Conservation (phyloP, 176 grass and related monocot species). For the Microstegium vimineum region DNA sequence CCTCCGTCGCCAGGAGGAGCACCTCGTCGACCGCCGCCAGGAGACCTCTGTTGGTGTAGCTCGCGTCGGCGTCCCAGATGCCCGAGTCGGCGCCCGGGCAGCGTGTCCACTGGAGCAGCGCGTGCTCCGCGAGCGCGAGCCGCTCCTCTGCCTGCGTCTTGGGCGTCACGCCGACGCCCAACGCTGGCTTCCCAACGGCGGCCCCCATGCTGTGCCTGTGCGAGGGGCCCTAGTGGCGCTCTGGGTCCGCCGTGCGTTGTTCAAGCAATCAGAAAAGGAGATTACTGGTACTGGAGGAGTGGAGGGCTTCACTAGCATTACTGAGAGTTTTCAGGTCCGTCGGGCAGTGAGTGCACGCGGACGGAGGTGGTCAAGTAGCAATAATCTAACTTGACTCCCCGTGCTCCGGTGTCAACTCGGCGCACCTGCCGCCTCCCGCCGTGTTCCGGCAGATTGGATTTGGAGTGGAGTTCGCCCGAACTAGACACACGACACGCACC, state of each 20-base stretch:
- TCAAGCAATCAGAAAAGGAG: too few relatives aligned
- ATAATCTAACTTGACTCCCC: not conserved
- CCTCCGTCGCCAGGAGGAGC: not conserved
- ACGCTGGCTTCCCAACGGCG: not conserved
- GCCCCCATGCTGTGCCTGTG: not conserved
- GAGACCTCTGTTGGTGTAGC: constrained; percentile 22
- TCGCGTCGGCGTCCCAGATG: constrained; percentile 22
- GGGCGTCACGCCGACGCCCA: not conserved
- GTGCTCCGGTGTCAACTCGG: not conserved
- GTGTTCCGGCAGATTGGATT: not conserved
- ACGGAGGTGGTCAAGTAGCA: not conserved
- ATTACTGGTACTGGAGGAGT: too few relatives aligned
- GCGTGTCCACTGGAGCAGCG: constrained; percentile 13
- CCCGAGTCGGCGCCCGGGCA: not conserved
- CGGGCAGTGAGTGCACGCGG: too few relatives aligned
- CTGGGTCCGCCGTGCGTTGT: too few relatives aligned
- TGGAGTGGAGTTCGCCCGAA: too few relatives aligned
- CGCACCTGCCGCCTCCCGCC: too few relatives aligned
- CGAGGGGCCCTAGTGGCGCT: not conserved
- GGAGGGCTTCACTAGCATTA: not conserved
- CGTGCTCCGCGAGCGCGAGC: constrained; percentile 6
- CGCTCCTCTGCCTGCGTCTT: not conserved
- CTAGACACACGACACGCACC: too few relatives aligned
- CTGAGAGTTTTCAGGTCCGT: not conserved
- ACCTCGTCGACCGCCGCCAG: constrained; percentile 24